A percentile compares a stretch with the other conserved stretches of the same genome.
Evolutionary conservation across 106 monocot species (phyloP).

Genomic region (Amphibolis antarctica): DNA sequence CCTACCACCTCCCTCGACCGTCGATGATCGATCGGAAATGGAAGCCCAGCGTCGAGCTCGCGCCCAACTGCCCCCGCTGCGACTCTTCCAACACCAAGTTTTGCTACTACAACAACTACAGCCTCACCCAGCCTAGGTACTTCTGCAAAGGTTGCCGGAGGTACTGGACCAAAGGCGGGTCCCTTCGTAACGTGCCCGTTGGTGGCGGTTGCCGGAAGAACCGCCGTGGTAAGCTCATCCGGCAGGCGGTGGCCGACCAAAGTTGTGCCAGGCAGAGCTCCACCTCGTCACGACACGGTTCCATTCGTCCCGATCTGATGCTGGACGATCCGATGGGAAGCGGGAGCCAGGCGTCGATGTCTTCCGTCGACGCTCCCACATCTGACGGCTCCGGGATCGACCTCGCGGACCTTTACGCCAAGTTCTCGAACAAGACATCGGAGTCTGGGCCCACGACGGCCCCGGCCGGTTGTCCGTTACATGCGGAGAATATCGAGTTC

Average conservation of each 20-base stretch:
- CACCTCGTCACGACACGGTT: neutral
- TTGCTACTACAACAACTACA: slow-evolving; percentile 98
- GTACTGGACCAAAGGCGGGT: slow-evolving; percentile 87
- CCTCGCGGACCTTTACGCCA: slow-evolving; percentile 11
- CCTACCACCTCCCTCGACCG: neutral
- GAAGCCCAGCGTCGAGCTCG: slow-evolving; percentile 5
- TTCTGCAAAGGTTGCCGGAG: slow-evolving; percentile 79
- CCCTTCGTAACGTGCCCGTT: slow-evolving; percentile 64
- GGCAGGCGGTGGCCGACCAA: neutral
- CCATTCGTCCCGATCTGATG: neutral
- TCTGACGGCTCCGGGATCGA: slow-evolving; percentile 2
- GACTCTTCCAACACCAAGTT: slow-evolving; percentile 85
- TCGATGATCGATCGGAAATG: neutral
- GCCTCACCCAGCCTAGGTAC: slow-evolving; percentile 61
- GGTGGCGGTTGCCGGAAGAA: slow-evolving; percentile 72
- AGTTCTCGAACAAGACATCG: neutral
- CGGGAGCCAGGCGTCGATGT: neutral
- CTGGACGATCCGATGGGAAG: slow-evolving; percentile 2
- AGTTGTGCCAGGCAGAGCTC: neutral
- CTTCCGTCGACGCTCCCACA: neutral
- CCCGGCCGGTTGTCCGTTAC: neutral
- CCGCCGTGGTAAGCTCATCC: slow-evolving; percentile 5
- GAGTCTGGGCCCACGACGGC: neutral
- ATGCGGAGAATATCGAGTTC: neutral
- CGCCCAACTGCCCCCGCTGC: slow-evolving; percentile 7